These are phyloP conservation scores for Fusarium verticillioides DNA, from an alignment of 2,329 filamentous ascomycete species.

Conservation along the genomic window DNA sequence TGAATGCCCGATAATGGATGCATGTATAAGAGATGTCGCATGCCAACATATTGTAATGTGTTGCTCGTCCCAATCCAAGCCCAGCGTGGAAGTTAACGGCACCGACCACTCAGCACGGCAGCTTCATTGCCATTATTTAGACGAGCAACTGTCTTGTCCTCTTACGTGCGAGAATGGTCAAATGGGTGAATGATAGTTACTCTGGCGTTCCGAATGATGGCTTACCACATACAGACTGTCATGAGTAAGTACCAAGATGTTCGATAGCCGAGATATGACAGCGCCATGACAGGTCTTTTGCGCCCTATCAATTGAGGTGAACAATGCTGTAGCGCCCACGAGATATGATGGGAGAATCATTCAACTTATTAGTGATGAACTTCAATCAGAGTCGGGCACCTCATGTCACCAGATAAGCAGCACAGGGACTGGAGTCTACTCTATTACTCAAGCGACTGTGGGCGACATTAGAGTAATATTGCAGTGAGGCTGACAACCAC, in stretches of 20 bases:
- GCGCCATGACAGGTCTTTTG: not conserved
- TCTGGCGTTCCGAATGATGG: not conserved
- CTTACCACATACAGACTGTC: too few species aligned
- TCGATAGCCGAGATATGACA: not conserved
- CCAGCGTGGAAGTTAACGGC: too few species aligned
- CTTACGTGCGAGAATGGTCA: too few species aligned
- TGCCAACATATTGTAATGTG: fast-evolving
- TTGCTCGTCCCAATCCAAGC: not conserved
- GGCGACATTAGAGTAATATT: too few species aligned
- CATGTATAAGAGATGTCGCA: not conserved
- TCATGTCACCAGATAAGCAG: too few species aligned
- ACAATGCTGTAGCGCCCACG: too few species aligned
- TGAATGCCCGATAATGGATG: not conserved
- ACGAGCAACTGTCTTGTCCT: not conserved
- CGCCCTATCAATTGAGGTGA: not conserved
- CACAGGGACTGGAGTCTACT: too few species aligned
- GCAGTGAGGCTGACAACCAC: too few species aligned
- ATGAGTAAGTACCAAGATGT: not conserved
- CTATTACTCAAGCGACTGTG: too few species aligned
- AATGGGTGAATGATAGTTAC: fast-evolving
- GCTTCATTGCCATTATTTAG: not conserved
- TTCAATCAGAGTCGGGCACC: not conserved
- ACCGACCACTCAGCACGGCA: not conserved
- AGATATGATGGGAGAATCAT: not conserved
- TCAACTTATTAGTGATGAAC: fast-evolving